phyloP scores from a whole-genome alignment of 1,284 basidiomycete species.

The Naganishia sp. region DNA sequence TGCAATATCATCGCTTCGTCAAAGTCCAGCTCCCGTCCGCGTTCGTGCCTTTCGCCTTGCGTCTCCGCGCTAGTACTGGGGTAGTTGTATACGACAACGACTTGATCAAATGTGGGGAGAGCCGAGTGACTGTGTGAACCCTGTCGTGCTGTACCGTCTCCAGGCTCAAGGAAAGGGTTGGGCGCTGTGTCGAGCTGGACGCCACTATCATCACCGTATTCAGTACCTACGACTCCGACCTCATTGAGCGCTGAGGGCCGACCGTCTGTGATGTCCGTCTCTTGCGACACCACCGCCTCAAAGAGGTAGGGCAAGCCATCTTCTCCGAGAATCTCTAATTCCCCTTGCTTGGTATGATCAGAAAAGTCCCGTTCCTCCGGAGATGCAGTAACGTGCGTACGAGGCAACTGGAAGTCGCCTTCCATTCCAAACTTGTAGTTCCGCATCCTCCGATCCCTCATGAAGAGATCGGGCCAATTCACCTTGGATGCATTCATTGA shows the following conservation, averaged over 20 bases:
- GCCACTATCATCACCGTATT: not conserved
- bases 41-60: not conserved
- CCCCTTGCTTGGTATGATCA: not conserved
- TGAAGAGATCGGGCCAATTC: not conserved
- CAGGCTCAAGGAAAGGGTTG: slow-evolving; percentile 3
- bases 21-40: not conserved
- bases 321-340: slow-evolving; percentile 16
- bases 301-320: slow-evolving; percentile 12
- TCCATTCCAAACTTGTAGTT: not conserved
- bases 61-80: not conserved
- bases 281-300: not conserved
- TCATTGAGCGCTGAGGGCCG: too few relatives aligned
- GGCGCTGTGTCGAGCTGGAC: not conserved
- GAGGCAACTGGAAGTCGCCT: too few relatives aligned
- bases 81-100: slow-evolving; percentile 6
- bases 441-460: not conserved
- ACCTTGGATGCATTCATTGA: too few relatives aligned
- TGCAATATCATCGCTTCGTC: slow-evolving; percentile 2
- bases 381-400: not conserved
- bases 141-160: not conserved
- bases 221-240: not conserved
- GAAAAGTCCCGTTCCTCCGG: not conserved
- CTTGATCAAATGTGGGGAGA: not conserved
- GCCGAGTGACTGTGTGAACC: not conserved
- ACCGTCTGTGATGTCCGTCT: not conserved